phyloP scores from a whole-genome alignment of 495 filamentous ascomycete genomes.

The Penicillium coffeae region DNA sequence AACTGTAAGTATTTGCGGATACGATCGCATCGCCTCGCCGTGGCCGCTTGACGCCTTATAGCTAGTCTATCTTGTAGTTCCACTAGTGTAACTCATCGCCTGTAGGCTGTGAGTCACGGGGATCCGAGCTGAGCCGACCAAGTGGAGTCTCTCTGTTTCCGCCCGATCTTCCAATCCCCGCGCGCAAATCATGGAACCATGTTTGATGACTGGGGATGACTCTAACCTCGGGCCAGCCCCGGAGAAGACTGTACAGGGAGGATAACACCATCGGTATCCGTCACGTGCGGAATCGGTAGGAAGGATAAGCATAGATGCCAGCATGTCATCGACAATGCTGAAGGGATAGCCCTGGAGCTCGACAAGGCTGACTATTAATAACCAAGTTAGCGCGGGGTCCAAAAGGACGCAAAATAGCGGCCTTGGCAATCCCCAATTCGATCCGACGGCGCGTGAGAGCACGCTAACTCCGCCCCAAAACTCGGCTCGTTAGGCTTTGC shows the following conservation, averaged over 20 bases:
- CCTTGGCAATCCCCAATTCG: constrained; percentile 11
- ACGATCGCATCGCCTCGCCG: no score
- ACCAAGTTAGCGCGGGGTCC: constrained; percentile 21
- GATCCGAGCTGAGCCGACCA: constrained; percentile 2
- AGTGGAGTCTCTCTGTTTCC: constrained; percentile 16
- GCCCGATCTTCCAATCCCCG: constrained; percentile 19
- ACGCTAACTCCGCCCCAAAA: neutral
- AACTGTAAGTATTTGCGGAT: no score
- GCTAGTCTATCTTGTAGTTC: neutral
- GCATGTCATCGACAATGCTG: neutral
- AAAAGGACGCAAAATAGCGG: constrained; percentile 6
- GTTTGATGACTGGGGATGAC: constrained; percentile 1
- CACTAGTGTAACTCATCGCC: constrained; percentile 3
- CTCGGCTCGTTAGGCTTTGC: neutral
- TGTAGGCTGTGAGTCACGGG: constrained; percentile 14
- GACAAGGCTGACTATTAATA: constrained; percentile 13
- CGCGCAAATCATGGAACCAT: constrained; percentile 5
- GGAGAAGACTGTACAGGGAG: no score
- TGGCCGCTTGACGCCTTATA: no score
- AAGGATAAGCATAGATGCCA: neutral
- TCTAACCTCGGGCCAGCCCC: no score
- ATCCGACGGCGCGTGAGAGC: constrained; percentile 12
- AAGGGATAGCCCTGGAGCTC: neutral
- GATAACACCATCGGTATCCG: neutral
- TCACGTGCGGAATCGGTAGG: neutral